Base-by-base conservation (phyloP, 495 filamentous ascomycete genomes). In the Rhypophila decipiens region DNA sequence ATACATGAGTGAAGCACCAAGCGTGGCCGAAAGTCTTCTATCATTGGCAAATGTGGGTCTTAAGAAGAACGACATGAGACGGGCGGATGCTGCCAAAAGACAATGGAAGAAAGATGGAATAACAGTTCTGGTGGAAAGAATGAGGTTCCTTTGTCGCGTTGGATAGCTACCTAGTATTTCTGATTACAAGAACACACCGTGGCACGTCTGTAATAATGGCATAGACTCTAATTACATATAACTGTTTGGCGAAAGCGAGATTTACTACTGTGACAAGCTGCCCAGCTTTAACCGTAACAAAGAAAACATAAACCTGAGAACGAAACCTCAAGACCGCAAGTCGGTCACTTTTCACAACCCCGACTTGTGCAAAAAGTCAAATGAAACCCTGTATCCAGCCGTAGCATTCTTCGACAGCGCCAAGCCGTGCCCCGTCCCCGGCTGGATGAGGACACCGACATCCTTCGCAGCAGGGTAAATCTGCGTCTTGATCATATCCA, bases 361-460 rank as follows among this genome's bases (percentile, higher is more conserved):
- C 46, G 62, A 36, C 20, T 36, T 55, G 5, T 41, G 46, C 43
- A 68, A 55, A 27, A 51, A 68, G 35, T 62, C 51, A 24, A 67
- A 57, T 9, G 46, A 54, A 19, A 55, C 50, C 50, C 64, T 44
- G 46, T 51, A 69, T 5, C 62, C 62, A 9, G 39, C 57, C 10
- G 53, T 61, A n/a, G 65, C 65, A 44, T 61, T 60, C 20, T 43
- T 56, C 42, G 68, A 58, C 17, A 69, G 33, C 22, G 63, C 44
- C 53, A 69, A 46, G 5, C 47, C 66, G 57, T 69, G 66, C 13
- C 66, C 66, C 23, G 56, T 64, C 21, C 50, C 49, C 12, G 51
- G 51, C 46, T 69, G 66, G 21, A 64, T 48, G 31, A 42, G 39
- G n/a, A 65, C 55, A 9, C 55, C 56, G 24, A 68, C 50, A 27